These are phyloP conservation scores for Knufia fluminis DNA, from an alignment of 2,329 filamentous ascomycete genomes.

Conservation along the genomic window DNA sequence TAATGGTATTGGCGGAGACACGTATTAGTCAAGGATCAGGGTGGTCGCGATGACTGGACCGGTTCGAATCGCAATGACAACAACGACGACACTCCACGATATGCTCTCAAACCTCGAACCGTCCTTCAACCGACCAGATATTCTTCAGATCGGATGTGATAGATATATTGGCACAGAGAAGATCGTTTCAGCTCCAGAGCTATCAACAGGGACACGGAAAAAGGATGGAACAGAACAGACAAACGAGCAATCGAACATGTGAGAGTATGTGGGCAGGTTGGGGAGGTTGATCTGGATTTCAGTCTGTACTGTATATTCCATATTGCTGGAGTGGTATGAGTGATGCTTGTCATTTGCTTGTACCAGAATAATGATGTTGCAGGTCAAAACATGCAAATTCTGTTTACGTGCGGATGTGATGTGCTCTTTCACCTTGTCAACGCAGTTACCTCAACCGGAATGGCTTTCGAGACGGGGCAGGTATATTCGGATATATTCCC, in stretches of 20 bases:
- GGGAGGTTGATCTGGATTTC: neutral
- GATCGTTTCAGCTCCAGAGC: constrained; percentile 5
- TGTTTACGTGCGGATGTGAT: neutral
- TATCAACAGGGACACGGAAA: neutral
- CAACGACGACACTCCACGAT: too few species aligned
- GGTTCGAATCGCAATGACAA: constrained; percentile 15
- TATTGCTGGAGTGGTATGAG: constrained; percentile 1
- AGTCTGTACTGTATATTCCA: constrained; percentile 1
- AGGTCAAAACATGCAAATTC: neutral
- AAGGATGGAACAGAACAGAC: neutral
- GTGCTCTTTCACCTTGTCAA: neutral
- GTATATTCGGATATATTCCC: too few species aligned
- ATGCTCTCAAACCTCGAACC: constrained; percentile 5
- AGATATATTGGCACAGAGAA: neutral
- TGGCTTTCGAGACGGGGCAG: too few species aligned
- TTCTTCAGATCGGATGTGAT: too few species aligned
- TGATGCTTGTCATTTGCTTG: neutral
- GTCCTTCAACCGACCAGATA: neutral
- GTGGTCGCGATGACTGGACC: constrained; percentile 7
- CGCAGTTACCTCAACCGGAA: neutral
- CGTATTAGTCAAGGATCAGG: constrained; percentile 2
- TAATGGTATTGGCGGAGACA: constrained; percentile 31
- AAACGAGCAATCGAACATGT: constrained; percentile 3
- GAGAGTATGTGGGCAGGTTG: neutral
- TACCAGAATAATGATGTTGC: constrained; percentile 4